A percentile compares a stretch with the other conserved stretches of the same genome.
Evolutionary conservation across 331 rosid species (phyloP).

Genomic region (Quercus phellos): DNA sequence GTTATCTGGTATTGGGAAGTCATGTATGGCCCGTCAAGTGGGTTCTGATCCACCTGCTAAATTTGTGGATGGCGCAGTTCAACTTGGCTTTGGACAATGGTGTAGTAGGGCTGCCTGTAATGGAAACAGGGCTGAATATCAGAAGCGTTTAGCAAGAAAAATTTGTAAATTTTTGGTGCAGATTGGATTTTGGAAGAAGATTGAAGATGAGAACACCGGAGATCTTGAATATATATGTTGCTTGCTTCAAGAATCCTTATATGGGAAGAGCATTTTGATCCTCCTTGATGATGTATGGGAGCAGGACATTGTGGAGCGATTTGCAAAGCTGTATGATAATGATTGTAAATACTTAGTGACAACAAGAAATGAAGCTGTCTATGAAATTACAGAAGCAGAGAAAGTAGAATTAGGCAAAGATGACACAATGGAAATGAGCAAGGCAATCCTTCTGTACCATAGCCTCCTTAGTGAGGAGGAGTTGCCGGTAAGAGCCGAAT

Average conservation of each 20-base stretch:
- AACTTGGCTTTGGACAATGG: slow-evolving; percentile 34
- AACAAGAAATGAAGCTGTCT: slow-evolving; percentile 33
- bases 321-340: slow-evolving; percentile 23
- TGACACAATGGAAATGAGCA: slow-evolving; percentile 24
- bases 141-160: slow-evolving; percentile 26
- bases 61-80: slow-evolving; percentile 28
- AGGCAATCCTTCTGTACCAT: slow-evolving; percentile 23
- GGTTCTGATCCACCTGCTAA: slow-evolving; percentile 23
- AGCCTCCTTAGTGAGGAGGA: slow-evolving; percentile 29
- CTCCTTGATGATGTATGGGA: slow-evolving; percentile 35
- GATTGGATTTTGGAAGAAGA: slow-evolving; percentile 33
- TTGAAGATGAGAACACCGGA: slow-evolving; percentile 14
- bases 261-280: slow-evolving; percentile 25
- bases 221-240: slow-evolving; percentile 24
- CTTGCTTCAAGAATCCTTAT: slow-evolving; percentile 31
- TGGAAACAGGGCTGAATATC: slow-evolving; percentile 16
- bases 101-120: slow-evolving; percentile 34
- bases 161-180: slow-evolving; percentile 21
- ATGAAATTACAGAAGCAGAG: slow-evolving; percentile 33
- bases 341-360: slow-evolving; percentile 29
- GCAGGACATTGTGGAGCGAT: slow-evolving; percentile 29
- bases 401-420: slow-evolving; percentile 27
- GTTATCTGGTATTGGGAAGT: slow-evolving; percentile 31
- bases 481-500: slow-evolving; percentile 14
- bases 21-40: slow-evolving; percentile 27